Evolutionary conservation across 2,329 filamentous ascomycete genomes (phyloP).

Genomic region (Paraconiothyrium sp.): DNA sequence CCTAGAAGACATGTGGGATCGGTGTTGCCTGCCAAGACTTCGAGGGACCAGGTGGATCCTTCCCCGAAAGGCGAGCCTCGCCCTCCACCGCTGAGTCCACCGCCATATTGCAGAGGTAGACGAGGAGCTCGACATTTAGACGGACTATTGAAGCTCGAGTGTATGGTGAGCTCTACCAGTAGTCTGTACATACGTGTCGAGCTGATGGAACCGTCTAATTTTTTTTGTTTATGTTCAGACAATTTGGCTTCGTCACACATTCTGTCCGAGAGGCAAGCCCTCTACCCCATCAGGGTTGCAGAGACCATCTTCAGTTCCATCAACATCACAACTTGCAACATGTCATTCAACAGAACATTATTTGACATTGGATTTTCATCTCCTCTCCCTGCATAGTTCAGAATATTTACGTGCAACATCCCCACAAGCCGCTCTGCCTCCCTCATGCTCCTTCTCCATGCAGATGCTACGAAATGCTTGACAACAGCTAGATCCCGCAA

Average conservation of each 20-base stretch:
- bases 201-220: too few relatives aligned
- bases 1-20: conserved; percentile 31
- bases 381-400: conserved; percentile 24
- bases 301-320: neutral
- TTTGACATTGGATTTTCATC: conserved; percentile 41
- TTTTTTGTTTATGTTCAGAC: too few relatives aligned
- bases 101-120: neutral
- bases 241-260: too few relatives aligned
- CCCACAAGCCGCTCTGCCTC: conserved; percentile 36
- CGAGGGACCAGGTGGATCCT: conserved; percentile 36
- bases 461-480: conserved; percentile 35
- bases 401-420: conserved; percentile 42
- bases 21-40: conserved; percentile 42
- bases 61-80: conserved; percentile 30
- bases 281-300: too few relatives aligned
- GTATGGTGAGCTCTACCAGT: too few relatives aligned
- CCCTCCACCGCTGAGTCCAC: conserved; percentile 9
- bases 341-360: conserved; percentile 15
- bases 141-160: too few relatives aligned
- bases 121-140: too few relatives aligned
- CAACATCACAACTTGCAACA: neutral
- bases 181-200: too few relatives aligned
- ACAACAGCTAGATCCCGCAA: conserved; percentile 21
- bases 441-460: conserved; percentile 27
- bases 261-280: too few relatives aligned